Evolutionary conservation across 805 yeast species (phyloP), one percentile per base, ranked within the genome.

Genomic region (Metschnikowia cubensis): DNA sequence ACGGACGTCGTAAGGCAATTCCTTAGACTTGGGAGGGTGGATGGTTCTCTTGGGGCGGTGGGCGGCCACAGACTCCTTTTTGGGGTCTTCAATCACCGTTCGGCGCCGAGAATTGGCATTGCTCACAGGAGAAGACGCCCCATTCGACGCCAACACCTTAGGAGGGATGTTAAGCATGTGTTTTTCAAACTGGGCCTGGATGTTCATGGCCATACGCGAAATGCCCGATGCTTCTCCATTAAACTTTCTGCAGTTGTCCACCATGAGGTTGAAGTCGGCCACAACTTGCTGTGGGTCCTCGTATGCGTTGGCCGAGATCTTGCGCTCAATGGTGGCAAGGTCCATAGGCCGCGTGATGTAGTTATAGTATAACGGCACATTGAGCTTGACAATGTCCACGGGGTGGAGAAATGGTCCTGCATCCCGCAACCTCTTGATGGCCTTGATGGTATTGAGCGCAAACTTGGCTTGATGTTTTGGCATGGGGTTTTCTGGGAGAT

Each of bases 21-120:
- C 97, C 63, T 89, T 89, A 32, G 96, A 88, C 63, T 87, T 85
- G 48, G 99, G 99, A 3, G 99, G 99, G 66, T 91, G 97, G 43
- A 94, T 89, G 58, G 89, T 94, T 58, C 99, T 82, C 69, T 92
- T 92, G 35, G 98, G 98, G 58, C 99, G 79, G 31, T 91, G 94
- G 47, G 84, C 87, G 21, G 84, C 82, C 6, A 79, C 75, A 32
- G 86, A 82, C 53, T 89, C 96, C 50, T 92, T 78, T 65, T 96
- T 79, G 45, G 56, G 54, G 35, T 55, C 59, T 22, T 59, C 62
- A n/a, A 54, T 48, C n/a, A 57, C 58, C 22, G 52, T 59, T 49
- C 68, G 57, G 49, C 68, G 60, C 25, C 35, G 25, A 36, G 57
- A 29, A 20, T 54, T 51, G 22, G 60, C 56, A 6, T 56, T 51